A percentile compares a stretch with the other conserved stretches of the same genome.
These are phyloP conservation scores for Sporothrix curviconia DNA, from an alignment of 2,329 filamentous ascomycete genomes.

Conservation along the genomic window DNA sequence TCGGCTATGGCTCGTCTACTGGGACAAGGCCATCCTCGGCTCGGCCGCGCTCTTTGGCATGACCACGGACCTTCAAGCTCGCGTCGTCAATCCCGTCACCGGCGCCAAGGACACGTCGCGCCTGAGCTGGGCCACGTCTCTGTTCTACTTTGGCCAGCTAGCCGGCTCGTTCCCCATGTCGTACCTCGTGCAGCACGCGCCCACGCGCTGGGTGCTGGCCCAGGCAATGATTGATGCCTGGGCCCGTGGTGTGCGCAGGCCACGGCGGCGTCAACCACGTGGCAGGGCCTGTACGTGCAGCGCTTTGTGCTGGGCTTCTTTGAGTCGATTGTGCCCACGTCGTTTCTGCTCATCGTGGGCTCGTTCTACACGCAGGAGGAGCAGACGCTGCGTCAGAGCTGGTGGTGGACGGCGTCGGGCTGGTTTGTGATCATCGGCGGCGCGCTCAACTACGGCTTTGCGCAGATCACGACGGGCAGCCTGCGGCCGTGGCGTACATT, in stretches of 20 bases:
- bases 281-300: conserved; percentile 59
- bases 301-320: conserved; percentile 59
- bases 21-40: conserved; percentile 58
- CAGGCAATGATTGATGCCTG: conserved; percentile 56
- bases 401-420: conserved; percentile 58
- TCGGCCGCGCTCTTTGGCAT: conserved; percentile 66
- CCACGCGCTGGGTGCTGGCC: conserved; percentile 56
- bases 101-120: conserved; percentile 56
- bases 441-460: conserved; percentile 61
- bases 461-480: conserved; percentile 49
- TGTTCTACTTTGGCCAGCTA: conserved; percentile 78
- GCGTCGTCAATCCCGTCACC: conserved; percentile 38
- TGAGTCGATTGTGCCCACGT: conserved; percentile 59
- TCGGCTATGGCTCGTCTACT: conserved; percentile 26
- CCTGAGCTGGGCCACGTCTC: conserved; percentile 68
- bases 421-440: conserved; percentile 58
- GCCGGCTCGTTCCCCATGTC: conserved; percentile 68
- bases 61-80: conserved; percentile 60
- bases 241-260: conserved; percentile 62
- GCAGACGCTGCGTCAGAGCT: conserved; percentile 57
- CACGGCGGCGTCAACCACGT: conserved; percentile 24
- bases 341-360: conserved; percentile 58
- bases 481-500: conserved; percentile 61
- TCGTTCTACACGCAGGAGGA: conserved; percentile 60
- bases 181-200: conserved; percentile 62